Base-by-base conservation (phyloP, 2,329 filamentous ascomycete genomes). In the Diplodia scrobiculata region DNA sequence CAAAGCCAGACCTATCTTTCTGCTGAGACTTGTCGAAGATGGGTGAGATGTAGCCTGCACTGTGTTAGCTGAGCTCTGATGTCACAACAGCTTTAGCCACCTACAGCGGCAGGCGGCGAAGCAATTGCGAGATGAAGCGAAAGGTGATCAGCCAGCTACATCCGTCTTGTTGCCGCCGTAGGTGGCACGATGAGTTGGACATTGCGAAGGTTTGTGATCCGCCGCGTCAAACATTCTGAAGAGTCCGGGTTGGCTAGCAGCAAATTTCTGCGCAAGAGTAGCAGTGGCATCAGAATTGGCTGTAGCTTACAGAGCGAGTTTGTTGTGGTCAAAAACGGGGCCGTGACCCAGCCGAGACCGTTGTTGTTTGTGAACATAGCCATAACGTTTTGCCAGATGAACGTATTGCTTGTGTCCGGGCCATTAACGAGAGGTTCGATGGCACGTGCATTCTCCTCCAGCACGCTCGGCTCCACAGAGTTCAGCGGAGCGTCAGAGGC, bases 1-100 rank as follows among this genome's bases (percentile, higher is more conserved):
- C 73, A 68, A 81, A 77, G 14, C 79, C 79, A 48, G 84, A 86
- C 64, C 83, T 82, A 48, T 78, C 76, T 75, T 85, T 85, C 75
- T 86, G 84, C 45, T 80, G 79, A 58, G 78, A 73, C 34, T 76
- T 74, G 7, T 78, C 78, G 69, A 84, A 83, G 10, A 82, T 73
- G 9, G 74, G 71, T 34, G 81, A 74, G 70, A 84, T 84, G 71
- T 81, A 83, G 68, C 77, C 82, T 84, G 66, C 7, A 50, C 10
- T 63, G 80, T 64, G 59, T 71, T 34, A 71, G 68, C 51, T 7
- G 25, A 9, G 36, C 5, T 17, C 13, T 1, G 14, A 25, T 11
- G 3, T 4, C 25, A n/a, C 13, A 34, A n/a, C 41, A 21, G 13
- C n/a, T 21, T 9, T 13, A 11, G 14, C 34, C 5, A 41, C 72